These are phyloP conservation scores for Lagenidium giganteum DNA, from an alignment of 352 stramenopile species.

Conservation along the genomic window DNA sequence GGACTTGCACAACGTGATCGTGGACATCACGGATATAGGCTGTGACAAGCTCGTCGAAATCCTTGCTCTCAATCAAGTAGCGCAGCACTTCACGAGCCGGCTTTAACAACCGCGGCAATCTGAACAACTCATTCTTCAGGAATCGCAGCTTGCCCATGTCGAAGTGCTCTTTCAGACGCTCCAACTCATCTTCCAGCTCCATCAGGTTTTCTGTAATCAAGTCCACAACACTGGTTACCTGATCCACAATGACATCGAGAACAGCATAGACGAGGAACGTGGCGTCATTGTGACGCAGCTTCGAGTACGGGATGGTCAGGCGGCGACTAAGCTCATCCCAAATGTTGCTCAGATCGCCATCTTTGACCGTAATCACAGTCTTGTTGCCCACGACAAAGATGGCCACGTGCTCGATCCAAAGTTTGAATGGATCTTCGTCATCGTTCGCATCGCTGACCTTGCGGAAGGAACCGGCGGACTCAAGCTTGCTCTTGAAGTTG, in stretches of 20 bases:
- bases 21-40: conserved; percentile 85
- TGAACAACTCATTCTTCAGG: conserved; percentile 79
- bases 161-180: conserved; percentile 64
- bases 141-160: conserved; percentile 57
- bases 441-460: conserved; percentile 17
- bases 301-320: conserved; percentile 82
- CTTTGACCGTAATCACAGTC: conserved; percentile 84
- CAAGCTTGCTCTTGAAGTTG: conserved; percentile 11
- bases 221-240: conserved; percentile 74
- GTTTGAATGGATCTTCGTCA: conserved; percentile 58
- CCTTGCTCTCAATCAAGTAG: conserved; percentile 78
- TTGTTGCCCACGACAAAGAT: conserved; percentile 81
- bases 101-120: conserved; percentile 72
- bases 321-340: conserved; percentile 70
- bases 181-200: conserved; percentile 70
- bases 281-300: conserved; percentile 83
- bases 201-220: conserved; percentile 74
- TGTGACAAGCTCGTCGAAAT: conserved; percentile 73
- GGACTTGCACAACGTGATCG: conserved; percentile 72
- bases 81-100: conserved; percentile 78
- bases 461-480: conserved; percentile 4
- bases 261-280: conserved; percentile 86
- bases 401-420: conserved; percentile 79
- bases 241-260: conserved; percentile 84
- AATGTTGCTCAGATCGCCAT: conserved; percentile 57